Conservation (phyloP, 768 basidiomycete species). For the Tylopilus felleus region DNA sequence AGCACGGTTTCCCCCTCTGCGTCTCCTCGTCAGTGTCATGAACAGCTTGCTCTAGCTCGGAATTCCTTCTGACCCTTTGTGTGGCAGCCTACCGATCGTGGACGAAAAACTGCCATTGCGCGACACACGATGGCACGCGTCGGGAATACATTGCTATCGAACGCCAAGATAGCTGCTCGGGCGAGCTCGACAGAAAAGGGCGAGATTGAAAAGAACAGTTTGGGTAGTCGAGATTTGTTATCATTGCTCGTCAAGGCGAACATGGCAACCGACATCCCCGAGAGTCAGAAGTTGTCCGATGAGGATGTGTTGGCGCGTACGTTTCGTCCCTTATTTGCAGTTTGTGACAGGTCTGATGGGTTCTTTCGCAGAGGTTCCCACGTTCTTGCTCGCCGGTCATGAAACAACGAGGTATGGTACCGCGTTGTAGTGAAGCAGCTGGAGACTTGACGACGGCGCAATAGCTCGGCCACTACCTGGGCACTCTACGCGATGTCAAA, state of each 20-base stretch:
- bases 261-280: slow-evolving; percentile 31
- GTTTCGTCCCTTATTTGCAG: background rate
- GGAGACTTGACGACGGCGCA: background rate
- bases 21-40: background rate
- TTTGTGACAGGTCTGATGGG: background rate
- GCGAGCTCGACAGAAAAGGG: slow-evolving; percentile 15
- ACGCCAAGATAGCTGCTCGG: slow-evolving; percentile 4
- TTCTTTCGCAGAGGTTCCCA: background rate
- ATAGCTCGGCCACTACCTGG: background rate
- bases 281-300: slow-evolving; percentile 26
- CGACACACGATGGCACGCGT: slow-evolving; percentile 46
- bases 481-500: background rate
- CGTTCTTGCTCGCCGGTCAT: background rate
- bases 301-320: background rate
- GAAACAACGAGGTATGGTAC: background rate
- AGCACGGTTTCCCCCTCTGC: background rate
- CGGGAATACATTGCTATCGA: slow-evolving; percentile 44
- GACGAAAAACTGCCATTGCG: slow-evolving; percentile 23
- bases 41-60: background rate
- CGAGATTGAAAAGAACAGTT: slow-evolving; percentile 31
- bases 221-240: slow-evolving; percentile 49
- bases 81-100: slow-evolving; percentile 22
- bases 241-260: slow-evolving; percentile 22
- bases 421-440: background rate
- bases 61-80: background rate